phyloP scores from a whole-genome alignment of 2,329 filamentous ascomycete species.

The Neonectria faginata region DNA sequence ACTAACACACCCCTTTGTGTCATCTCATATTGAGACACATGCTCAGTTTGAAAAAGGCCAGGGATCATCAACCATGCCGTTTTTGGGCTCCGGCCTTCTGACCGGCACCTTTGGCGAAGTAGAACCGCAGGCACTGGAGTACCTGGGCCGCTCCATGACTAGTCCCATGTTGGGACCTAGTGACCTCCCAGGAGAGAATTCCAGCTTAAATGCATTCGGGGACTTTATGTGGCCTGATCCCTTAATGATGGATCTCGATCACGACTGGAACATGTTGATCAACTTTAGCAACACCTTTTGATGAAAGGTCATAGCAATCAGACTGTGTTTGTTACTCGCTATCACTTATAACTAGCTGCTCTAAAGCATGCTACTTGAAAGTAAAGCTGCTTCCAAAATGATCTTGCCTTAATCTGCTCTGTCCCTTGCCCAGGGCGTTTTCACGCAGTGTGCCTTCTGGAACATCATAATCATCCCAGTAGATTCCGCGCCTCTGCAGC shows the following conservation, averaged over 20 bases:
- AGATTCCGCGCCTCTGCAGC: conserved; percentile 22
- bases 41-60: neutral
- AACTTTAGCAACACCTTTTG: neutral
- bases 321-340: neutral
- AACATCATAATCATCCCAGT: conserved; percentile 25
- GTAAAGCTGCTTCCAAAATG: conserved; percentile 5
- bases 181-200: neutral
- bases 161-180: neutral
- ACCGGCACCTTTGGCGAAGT: neutral
- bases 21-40: neutral
- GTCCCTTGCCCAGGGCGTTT: conserved; percentile 14
- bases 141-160: neutral
- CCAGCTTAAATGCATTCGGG: too few relatives aligned
- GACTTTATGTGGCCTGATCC: neutral
- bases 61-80: neutral
- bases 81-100: neutral
- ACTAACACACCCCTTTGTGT: too few relatives aligned
- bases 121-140: conserved; percentile 7
- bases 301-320: neutral
- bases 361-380: neutral
- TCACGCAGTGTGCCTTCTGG: conserved; percentile 23
- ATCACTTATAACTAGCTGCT: neutral
- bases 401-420: conserved; percentile 8
- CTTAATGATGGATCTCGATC: conserved; percentile 19
- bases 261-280: conserved; percentile 6